Evolutionary conservation across 352 stramenopile genomes (phyloP).

Genomic region (Pythium periplocum): DNA sequence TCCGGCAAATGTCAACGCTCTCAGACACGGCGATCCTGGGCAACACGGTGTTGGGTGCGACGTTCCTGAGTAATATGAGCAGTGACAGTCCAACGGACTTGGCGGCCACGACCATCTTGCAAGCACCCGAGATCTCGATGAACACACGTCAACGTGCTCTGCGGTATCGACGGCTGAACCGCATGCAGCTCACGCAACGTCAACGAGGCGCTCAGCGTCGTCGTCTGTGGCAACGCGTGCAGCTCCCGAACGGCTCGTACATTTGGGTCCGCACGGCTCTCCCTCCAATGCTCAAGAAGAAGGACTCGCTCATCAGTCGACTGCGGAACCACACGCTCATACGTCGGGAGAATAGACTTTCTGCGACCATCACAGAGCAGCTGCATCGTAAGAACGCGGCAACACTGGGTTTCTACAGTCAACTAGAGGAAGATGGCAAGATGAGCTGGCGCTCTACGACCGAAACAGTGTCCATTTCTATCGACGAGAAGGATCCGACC

Average conservation of each 20-base stretch:
- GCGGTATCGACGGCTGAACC: conserved; percentile 32
- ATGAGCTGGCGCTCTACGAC: conserved; percentile 22
- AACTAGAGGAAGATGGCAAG: conserved; percentile 20
- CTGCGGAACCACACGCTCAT: conserved; percentile 22
- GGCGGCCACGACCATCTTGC: neutral
- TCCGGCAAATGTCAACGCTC: conserved; percentile 7
- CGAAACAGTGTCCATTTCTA: conserved; percentile 15
- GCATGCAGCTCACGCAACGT: conserved; percentile 35
- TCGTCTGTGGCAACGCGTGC: conserved; percentile 32
- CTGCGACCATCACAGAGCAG: conserved; percentile 27
- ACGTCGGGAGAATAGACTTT: conserved; percentile 9
- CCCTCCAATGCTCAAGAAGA: conserved; percentile 12
- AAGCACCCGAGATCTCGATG: conserved; percentile 15
- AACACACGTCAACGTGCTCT: conserved; percentile 30
- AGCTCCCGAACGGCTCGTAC: conserved; percentile 27
- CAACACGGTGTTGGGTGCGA: conserved; percentile 17
- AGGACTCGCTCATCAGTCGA: conserved; percentile 20
- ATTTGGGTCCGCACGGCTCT: conserved; percentile 32
- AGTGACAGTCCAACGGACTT: neutral
- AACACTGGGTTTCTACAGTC: conserved; percentile 28
- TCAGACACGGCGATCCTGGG: conserved; percentile 22
- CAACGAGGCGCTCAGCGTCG: conserved; percentile 30
- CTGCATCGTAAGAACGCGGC: conserved; percentile 39
- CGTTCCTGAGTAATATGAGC: conserved; percentile 13
- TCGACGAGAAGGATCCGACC: conserved; percentile 7